Evolutionary conservation across 441 rosid species (phyloP).

Genomic region (Mallotus japonicus): DNA sequence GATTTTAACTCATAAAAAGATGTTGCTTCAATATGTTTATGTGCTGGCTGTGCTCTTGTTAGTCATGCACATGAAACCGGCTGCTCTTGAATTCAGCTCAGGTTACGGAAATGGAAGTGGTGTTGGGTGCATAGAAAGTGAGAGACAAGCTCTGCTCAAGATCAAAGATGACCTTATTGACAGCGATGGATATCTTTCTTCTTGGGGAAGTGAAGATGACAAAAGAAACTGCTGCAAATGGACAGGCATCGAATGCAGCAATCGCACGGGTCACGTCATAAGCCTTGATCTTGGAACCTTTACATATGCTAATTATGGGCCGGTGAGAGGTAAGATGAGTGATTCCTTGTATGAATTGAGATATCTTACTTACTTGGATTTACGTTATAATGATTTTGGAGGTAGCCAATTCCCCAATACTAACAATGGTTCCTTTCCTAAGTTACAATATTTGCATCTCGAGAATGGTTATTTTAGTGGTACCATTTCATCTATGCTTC

Average conservation of each 20-base stretch:
- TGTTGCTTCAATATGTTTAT: not conserved
- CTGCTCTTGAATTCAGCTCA: not conserved
- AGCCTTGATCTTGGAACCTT: no score
- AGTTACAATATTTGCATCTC: conserved; percentile 9
- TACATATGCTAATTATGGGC: no score
- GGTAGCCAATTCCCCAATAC: not conserved
- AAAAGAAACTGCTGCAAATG: conserved; percentile 24
- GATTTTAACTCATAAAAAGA: no score
- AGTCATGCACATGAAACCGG: not conserved
- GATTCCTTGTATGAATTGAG: conserved; percentile 11
- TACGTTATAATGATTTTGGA: conserved; percentile 9
- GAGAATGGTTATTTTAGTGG: conserved; percentile 11
- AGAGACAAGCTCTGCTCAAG: conserved; percentile 17
- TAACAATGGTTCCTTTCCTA: not conserved
- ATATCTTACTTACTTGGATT: conserved; percentile 19
- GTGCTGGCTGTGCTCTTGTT: not conserved
- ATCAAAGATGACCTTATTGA: conserved; percentile 7
- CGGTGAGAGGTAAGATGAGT: conserved; percentile 5
- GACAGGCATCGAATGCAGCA: conserved; percentile 20
- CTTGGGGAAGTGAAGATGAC: conserved; percentile 11
- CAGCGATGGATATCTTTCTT: conserved; percentile 1
- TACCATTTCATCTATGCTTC: conserved; percentile 1
- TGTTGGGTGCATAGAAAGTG: not conserved
- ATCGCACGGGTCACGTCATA: conserved; percentile 6
- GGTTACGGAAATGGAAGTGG: not conserved